phyloP scores from a whole-genome alignment of 2,329 filamentous ascomycete species.

The Herpotrichia juniperi region DNA sequence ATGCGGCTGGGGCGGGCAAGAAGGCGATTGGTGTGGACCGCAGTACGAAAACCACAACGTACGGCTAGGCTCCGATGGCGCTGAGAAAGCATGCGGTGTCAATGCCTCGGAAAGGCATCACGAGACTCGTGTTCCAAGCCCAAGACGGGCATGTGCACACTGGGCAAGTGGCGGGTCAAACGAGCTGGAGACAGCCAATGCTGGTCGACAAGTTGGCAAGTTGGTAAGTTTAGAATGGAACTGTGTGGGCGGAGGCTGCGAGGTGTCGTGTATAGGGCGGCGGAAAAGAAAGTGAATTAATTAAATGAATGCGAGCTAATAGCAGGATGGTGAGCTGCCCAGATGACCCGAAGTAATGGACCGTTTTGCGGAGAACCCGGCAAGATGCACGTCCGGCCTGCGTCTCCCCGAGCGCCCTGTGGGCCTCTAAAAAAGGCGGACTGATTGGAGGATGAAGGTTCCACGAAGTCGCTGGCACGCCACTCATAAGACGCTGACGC shows the following conservation, averaged over 20 bases:
- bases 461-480: too few species aligned
- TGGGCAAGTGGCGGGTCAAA: constrained; percentile 4
- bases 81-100: constrained; percentile 22
- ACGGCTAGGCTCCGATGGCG: constrained; percentile 10
- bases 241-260: constrained; percentile 9
- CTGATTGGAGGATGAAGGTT: not conserved
- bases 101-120: constrained; percentile 14
- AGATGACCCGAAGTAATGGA: constrained; percentile 38
- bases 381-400: constrained; percentile 21
- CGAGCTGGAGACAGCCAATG: not conserved
- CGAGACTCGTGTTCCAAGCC: constrained; percentile 11
- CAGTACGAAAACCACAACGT: constrained; percentile 15
- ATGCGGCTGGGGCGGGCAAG: constrained; percentile 19
- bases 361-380: constrained; percentile 40
- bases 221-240: too few species aligned
- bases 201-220: not conserved
- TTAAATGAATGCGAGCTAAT: constrained; percentile 29
- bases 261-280: constrained; percentile 6
- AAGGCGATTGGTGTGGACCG: constrained; percentile 17
- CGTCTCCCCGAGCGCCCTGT: constrained; percentile 7
- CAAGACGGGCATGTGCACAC: constrained; percentile 5
- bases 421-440: not conserved
- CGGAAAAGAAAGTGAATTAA: constrained; percentile 4
- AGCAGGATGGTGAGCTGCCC: constrained; percentile 23
- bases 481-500: too few species aligned